Percentiles rank a stretch among this genome's conserved stretches.
phyloP scores from a whole-genome alignment of 257 asterid genomes.

The Solanum arcanum region DNA sequence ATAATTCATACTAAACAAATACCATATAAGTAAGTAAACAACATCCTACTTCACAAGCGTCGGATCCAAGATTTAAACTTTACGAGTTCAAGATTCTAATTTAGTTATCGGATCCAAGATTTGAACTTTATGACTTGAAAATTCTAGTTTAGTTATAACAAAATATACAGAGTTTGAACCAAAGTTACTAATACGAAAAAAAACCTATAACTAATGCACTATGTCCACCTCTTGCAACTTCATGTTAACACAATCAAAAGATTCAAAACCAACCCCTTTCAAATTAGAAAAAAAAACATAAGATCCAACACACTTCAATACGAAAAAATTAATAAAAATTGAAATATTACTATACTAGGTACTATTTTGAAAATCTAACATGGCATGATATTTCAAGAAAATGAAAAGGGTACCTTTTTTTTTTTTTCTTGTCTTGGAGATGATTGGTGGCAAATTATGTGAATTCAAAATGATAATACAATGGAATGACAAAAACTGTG shows the following conservation, averaged over 20 bases:
- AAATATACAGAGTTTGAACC: background rate
- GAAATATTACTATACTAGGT: background rate
- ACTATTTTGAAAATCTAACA: background rate
- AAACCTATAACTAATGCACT: background rate
- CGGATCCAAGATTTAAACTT: background rate
- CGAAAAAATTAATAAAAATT: background rate
- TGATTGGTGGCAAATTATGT: background rate
- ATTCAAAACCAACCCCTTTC: background rate
- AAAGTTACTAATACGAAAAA: background rate
- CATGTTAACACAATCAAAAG: background rate
- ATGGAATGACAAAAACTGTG: background rate
- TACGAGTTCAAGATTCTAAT: background rate
- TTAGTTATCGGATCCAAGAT: background rate
- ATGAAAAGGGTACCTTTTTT: background rate
- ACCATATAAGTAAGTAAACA: background rate
- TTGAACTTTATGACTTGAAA: background rate
- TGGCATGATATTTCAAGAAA: background rate
- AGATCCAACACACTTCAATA: conserved; percentile 14
- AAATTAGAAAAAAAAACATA: background rate
- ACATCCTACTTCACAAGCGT: background rate
- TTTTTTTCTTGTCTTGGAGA: background rate
- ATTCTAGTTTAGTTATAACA: background rate
- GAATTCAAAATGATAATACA: background rate
- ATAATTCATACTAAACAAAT: background rate
- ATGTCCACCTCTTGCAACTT: background rate